Conservation (phyloP, 2,329 filamentous ascomycete genomes). For the Fusarium sp. region DNA sequence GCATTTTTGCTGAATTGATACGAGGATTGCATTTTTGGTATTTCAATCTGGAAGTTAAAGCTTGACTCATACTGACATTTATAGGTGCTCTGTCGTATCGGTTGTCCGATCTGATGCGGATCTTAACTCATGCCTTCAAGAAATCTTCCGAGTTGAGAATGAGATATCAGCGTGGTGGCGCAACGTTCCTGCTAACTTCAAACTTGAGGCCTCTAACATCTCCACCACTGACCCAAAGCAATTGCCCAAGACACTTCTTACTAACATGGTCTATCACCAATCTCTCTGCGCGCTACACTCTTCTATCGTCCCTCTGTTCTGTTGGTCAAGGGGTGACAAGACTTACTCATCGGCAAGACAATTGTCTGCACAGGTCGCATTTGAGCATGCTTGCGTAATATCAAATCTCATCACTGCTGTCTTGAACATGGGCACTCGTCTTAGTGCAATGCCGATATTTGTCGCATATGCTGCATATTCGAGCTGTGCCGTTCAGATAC, state of each 20-base stretch:
- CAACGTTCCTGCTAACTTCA: rapidly evolving
- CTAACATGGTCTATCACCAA: neutral
- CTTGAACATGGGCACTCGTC: rapidly evolving
- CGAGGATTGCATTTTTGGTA: neutral
- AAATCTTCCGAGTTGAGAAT: neutral
- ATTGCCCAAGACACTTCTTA: neutral
- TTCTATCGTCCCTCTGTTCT: conserved; percentile 3
- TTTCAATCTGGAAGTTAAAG: rapidly evolving
- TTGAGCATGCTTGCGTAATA: rapidly evolving
- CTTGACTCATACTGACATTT: rapidly evolving
- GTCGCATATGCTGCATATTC: conserved; percentile 9
- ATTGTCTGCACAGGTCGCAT: neutral
- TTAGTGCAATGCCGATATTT: neutral
- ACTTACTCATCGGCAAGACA: neutral
- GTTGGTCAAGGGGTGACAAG: neutral
- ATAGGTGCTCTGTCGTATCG: neutral
- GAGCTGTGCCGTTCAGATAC: neutral
- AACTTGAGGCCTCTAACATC: rapidly evolving
- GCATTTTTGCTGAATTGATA: neutral
- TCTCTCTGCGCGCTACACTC: neutral
- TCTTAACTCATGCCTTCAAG: neutral
- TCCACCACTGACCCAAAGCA: rapidly evolving
- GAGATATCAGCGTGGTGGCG: neutral
- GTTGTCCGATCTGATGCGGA: rapidly evolving
- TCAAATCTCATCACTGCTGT: neutral